phyloP scores from a whole-genome alignment of 768 basidiomycete genomes.

The Agrocybe pediades region DNA sequence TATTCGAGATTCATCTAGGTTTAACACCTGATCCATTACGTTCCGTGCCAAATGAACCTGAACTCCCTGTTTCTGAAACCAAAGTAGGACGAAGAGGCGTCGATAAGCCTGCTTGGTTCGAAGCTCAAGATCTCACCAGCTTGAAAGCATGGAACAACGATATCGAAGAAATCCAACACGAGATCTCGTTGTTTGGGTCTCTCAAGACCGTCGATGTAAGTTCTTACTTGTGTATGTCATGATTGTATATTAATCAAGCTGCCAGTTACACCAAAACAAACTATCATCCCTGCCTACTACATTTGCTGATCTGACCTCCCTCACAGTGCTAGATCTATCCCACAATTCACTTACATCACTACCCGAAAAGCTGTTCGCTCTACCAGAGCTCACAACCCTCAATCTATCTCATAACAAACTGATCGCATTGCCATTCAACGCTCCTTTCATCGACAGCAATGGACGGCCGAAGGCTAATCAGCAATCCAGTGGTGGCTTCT shows the following conservation, averaged over 20 bases:
- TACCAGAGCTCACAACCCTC: slow-evolving; percentile 65
- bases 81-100: slow-evolving; percentile 36
- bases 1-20: slow-evolving; percentile 81
- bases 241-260: slow-evolving; percentile 5
- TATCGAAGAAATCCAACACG: slow-evolving; percentile 76
- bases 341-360: slow-evolving; percentile 67
- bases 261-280: slow-evolving; percentile 76
- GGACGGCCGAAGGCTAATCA: slow-evolving; percentile 26
- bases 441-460: slow-evolving; percentile 46
- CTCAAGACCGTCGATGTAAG: slow-evolving; percentile 79
- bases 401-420: slow-evolving; percentile 76
- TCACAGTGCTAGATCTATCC: slow-evolving; percentile 74
- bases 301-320: slow-evolving; percentile 66
- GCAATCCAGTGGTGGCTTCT: slow-evolving; percentile 55
- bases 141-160: slow-evolving; percentile 83
- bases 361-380: slow-evolving; percentile 64
- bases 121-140: slow-evolving; percentile 75
- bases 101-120: slow-evolving; percentile 71
- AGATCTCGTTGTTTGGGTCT: slow-evolving; percentile 83
- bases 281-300: slow-evolving; percentile 60
- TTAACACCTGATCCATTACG: slow-evolving; percentile 71
- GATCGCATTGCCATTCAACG: slow-evolving; percentile 59
- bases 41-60: slow-evolving; percentile 64
- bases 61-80: slow-evolving; percentile 40
- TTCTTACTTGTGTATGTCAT: slow-evolving; percentile 4